Evolutionary conservation across 2,329 filamentous ascomycete genomes (phyloP).

Genomic region (Nigrospora oryzae): DNA sequence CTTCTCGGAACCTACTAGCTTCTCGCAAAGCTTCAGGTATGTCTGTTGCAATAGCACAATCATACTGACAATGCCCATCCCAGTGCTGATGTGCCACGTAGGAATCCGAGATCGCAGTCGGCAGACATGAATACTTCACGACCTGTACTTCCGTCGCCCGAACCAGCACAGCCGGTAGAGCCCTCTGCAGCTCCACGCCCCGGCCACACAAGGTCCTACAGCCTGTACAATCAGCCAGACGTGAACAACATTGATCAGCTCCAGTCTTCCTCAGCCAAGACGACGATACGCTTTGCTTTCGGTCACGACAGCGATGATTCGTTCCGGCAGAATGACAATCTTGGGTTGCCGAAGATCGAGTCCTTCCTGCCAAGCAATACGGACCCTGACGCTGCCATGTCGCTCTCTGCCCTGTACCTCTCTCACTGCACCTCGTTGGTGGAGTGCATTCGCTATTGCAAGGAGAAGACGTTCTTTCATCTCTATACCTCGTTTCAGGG

Average conservation of each 20-base stretch:
- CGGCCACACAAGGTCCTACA: slow-evolving; percentile 28
- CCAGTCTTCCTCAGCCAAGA: slow-evolving; percentile 48
- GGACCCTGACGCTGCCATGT: slow-evolving; percentile 79
- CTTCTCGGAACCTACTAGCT: slow-evolving; percentile 38
- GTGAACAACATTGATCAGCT: slow-evolving; percentile 49
- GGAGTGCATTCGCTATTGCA: slow-evolving; percentile 92
- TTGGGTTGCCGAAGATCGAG: slow-evolving; percentile 80
- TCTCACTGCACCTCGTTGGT: slow-evolving; percentile 94
- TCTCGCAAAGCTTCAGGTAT: slow-evolving; percentile 43
- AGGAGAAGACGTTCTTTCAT: slow-evolving; percentile 93
- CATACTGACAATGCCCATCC: slow-evolving; percentile 11
- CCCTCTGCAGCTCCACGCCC: slow-evolving; percentile 13
- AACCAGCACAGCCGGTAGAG: slow-evolving; percentile 22
- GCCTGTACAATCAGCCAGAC: slow-evolving; percentile 52
- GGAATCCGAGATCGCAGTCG: slow-evolving; percentile 23
- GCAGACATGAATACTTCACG: slow-evolving; percentile 10
- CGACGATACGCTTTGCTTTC: slow-evolving; percentile 52
- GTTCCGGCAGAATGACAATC: slow-evolving; percentile 57
- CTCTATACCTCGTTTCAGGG: slow-evolving; percentile 93
- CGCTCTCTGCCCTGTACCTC: slow-evolving; percentile 78
- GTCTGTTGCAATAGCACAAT: slow-evolving; percentile 6
- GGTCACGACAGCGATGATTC: slow-evolving; percentile 45
- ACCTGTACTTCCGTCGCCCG: slow-evolving; percentile 27
- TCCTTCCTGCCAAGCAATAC: slow-evolving; percentile 73
- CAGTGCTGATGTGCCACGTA: slow-evolving; percentile 7